These are phyloP conservation scores for Metarhizium album DNA, from an alignment of 2,329 filamentous ascomycete genomes.

Conservation along the genomic window DNA sequence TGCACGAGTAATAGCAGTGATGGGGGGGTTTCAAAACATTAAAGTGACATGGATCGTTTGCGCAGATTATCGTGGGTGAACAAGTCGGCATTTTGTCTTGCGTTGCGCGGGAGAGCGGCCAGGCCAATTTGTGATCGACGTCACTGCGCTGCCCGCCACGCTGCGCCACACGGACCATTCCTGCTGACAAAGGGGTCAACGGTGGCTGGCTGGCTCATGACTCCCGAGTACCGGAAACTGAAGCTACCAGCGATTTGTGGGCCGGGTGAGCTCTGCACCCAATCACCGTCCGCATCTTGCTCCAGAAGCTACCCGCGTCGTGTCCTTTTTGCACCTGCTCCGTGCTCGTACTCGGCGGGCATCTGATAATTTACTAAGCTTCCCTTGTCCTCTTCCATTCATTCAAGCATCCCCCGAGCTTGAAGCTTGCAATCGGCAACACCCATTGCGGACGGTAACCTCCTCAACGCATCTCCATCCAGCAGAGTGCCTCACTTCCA, in stretches of 20 bases:
- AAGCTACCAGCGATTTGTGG: not conserved
- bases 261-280: not conserved
- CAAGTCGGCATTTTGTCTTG: too few species aligned
- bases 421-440: not conserved
- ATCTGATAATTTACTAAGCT: slow-evolving; percentile 2
- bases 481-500: not conserved
- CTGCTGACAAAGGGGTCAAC: too few species aligned
- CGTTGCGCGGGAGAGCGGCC: too few species aligned
- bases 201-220: too few species aligned
- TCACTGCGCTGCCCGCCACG: too few species aligned
- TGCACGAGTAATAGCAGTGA: too few species aligned
- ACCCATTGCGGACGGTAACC: not conserved
- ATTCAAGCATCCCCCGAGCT: not conserved
- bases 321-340: slow-evolving; percentile 6
- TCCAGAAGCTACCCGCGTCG: slow-evolving; percentile 4
- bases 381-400: not conserved
- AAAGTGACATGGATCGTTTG: too few species aligned
- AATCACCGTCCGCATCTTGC: not conserved
- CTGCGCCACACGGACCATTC: too few species aligned
- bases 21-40: too few species aligned
- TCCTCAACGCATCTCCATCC: not conserved
- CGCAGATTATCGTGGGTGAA: too few species aligned
- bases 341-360: not conserved
- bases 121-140: too few species aligned
- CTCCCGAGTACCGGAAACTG: too few species aligned